Evolutionary conservation across 1,284 basidiomycete genomes (phyloP).

Genomic region (Rhizoctonia solani): DNA sequence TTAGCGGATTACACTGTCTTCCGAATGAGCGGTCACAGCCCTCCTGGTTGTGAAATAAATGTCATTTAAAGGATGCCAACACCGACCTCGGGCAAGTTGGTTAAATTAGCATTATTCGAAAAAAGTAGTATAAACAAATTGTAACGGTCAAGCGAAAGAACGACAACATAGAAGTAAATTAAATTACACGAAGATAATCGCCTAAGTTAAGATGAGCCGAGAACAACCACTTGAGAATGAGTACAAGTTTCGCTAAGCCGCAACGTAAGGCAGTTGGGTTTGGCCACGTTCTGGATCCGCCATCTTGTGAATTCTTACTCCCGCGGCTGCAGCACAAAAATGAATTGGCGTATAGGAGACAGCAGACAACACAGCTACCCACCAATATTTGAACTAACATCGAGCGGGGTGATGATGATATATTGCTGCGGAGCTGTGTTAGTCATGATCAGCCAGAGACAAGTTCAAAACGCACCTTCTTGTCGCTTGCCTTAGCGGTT

Average conservation of each 20-base stretch:
- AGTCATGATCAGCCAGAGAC: not conserved
- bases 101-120: too few relatives aligned
- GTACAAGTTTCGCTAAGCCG: not conserved
- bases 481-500: conserved; percentile 78
- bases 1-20: too few relatives aligned
- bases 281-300: conserved; percentile 60
- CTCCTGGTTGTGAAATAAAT: too few relatives aligned
- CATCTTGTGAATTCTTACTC: conserved; percentile 74
- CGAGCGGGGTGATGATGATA: conserved; percentile 83
- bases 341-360: too few relatives aligned
- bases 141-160: not conserved
- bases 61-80: too few relatives aligned
- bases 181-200: not conserved
- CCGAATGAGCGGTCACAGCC: too few relatives aligned
- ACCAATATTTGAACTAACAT: conserved; percentile 33
- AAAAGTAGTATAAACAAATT: not conserved
- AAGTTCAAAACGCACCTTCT: conserved; percentile 47
- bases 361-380: conserved; percentile 23
- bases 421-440: conserved; percentile 64
- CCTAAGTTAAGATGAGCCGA: not conserved
- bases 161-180: not conserved
- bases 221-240: not conserved
- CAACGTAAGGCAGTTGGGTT: conserved; percentile 1
- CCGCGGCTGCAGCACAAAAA: too few relatives aligned
- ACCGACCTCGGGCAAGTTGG: too few relatives aligned